Base-by-base conservation (phyloP, 768 basidiomycete species). In the Boletellus ananas region DNA sequence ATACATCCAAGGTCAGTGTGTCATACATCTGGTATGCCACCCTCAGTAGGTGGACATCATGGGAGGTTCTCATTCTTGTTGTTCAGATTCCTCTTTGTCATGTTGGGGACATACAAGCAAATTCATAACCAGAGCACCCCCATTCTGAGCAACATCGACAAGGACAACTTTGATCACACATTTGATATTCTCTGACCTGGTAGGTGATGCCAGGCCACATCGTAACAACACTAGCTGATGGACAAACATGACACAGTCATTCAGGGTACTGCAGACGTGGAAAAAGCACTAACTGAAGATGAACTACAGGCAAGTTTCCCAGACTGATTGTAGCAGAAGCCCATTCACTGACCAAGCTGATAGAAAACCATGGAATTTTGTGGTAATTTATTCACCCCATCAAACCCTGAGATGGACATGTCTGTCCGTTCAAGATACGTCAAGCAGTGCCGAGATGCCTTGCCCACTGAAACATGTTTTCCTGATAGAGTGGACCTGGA, bases 321-420 rank as follows among this genome's bases (percentile, higher is more conserved):
- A 11, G 11, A 29, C 29, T 11, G 3, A 1, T 29, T 29, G 29
- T 10, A 29, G 29, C 29, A 11, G 9, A 11, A 29, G 9, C 29
- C 11, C 11, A 9, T 29, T 9, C 11, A 7, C 29, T 29, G 29
- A 29, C 7, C 9, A 9, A 11, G 21, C n/a, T 20, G 14, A 16
- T 31, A 54, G 52, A 51, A 54, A 54, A 50, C 52, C 7, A 54
- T 51, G 39, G 44, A 51, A 17, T 51, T 54, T 35, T 51, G 52
- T 29, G 23, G 25, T 11, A 31, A 46, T 13, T 2, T 54, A 10
- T 46, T 51, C 2, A 44, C 29, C 12, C 52, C 52, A 8, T 43
- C 44, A 3, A 43, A 46, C n/a, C 39, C 49, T 16, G 40, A 51
- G 11, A 45, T 51, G 40, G 34, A 38, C 35, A 21, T 20, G n/a